Evolutionary conservation across 1,284 basidiomycete species (phyloP), one percentile per base, ranked within the genome.

Genomic region (Ganoderma lingzhi): DNA sequence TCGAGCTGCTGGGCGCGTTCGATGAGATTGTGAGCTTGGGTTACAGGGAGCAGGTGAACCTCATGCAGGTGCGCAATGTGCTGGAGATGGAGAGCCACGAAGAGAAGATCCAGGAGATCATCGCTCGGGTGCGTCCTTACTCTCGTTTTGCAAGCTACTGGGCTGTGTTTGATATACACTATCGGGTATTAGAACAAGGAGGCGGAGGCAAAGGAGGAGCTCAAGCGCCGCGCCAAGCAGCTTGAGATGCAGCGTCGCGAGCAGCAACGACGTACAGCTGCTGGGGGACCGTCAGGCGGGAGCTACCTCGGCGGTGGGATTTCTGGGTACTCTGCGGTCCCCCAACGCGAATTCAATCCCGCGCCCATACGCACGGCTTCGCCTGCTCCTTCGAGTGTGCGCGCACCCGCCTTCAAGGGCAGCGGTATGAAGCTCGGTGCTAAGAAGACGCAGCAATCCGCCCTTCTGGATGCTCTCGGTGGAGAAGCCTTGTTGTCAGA

Each of bases 61-160:
- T 99, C 62, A 90, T 93, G 80, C 97, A 99, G 81, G 95, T 99
- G 59, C 86, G 95, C 75, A 97, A 88, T 77, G 91, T 98, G 51
- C 84, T 99, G 74, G 98, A 99, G 86, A 99, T 98, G 93, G 98
- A 99, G 84, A 96, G 93, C 82, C 98, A 99, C 82, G 98, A 99
- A 81, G 98, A 99, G 84, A 99, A 98, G 86, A 99, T 99, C 73
- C 97, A 99, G 80, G 98, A 99, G 77, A 99, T 99, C 80, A 99
- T 99, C 76, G 95, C 96, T 28, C 87, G 94, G 80, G 95, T 96
- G 77, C 70, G 91, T 82, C 30, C 62, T 6, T 39, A 56, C 67
- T 58, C 51, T 59, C 23, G 28, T 0, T 51, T n/a, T 10, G 17
- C 12, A 8, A 28, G 30, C 30, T 14, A 15, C 19, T 61, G 42